Percentiles rank a stretch among this genome's conserved stretches.
Conservation (phyloP, 805 yeast genomes). For the Kuraishia capsulata region DNA sequence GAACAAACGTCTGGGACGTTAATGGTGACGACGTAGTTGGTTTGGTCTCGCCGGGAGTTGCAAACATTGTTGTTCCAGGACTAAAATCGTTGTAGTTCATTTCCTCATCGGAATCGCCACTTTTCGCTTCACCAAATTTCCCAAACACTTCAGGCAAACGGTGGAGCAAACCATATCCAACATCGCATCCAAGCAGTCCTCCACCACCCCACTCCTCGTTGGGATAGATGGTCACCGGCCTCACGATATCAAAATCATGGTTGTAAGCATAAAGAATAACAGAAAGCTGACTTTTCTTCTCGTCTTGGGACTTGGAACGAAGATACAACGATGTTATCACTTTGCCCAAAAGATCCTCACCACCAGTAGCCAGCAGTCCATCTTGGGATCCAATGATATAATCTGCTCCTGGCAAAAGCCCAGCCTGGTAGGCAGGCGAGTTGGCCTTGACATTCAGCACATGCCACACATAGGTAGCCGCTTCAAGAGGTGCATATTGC, state of each 20-base stretch:
- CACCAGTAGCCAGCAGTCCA: constrained; percentile 79
- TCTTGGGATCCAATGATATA: constrained; percentile 84
- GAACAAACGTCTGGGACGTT: constrained; percentile 10
- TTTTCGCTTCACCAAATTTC: constrained; percentile 26
- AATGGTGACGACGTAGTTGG: too few relatives aligned
- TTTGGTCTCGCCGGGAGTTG: constrained; percentile 16
- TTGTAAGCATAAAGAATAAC: constrained; percentile 71
- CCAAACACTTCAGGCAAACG: constrained; percentile 65
- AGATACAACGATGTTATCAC: constrained; percentile 49
- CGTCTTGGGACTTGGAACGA: constrained; percentile 8
- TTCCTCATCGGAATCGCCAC: constrained; percentile 6
- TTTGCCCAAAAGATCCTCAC: constrained; percentile 68
- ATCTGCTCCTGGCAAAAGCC: constrained; percentile 77
- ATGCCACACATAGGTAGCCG: constrained; percentile 84
- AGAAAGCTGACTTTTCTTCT: constrained; percentile 15
- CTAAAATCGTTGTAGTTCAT: constrained; percentile 9
- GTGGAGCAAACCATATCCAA: constrained; percentile 87
- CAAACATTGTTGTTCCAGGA: constrained; percentile 8
- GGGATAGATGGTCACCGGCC: constrained; percentile 80
- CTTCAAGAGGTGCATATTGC: constrained; percentile 67
- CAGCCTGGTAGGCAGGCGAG: constrained; percentile 79
- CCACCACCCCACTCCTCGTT: constrained; percentile 72
- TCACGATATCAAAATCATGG: constrained; percentile 73
- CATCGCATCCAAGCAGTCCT: constrained; percentile 87
- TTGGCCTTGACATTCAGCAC: constrained; percentile 62